These are phyloP conservation scores for Cryptomeria japonica DNA, from an alignment of 75 land plant species.

Conservation along the genomic window DNA sequence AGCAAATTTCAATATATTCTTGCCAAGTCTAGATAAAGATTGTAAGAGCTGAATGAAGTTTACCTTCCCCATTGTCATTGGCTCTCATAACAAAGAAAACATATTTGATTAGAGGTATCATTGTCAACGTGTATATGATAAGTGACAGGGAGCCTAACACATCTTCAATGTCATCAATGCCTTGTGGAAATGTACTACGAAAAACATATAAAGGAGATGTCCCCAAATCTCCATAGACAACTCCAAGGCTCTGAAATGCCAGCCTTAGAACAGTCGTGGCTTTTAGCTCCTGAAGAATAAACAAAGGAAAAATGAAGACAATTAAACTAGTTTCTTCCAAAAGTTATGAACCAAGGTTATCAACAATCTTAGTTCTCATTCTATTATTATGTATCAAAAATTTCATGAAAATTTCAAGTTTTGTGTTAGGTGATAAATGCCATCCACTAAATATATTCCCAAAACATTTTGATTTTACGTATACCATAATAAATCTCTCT, in stretches of 20 bases:
- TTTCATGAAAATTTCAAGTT: background rate
- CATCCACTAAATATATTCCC: background rate
- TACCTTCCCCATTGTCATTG: conserved; percentile 58
- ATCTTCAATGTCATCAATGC: conserved; percentile 25
- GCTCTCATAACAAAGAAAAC: conserved; percentile 46
- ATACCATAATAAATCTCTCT: background rate
- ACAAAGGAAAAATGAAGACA: background rate
- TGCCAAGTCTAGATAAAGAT: background rate
- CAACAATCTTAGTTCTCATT: background rate
- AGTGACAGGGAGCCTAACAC: conserved; percentile 43
- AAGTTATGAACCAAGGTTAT: background rate
- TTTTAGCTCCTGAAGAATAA: conserved; percentile 16
- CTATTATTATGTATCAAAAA: background rate
- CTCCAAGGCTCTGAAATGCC: conserved; percentile 22
- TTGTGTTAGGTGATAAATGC: background rate
- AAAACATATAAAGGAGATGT: conserved; percentile 38
- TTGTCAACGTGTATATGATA: conserved; percentile 40
- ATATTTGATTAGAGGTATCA: conserved; percentile 43
- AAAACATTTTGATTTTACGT: background rate
- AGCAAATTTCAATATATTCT: background rate
- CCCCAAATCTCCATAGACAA: conserved; percentile 37
- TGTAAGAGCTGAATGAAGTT: background rate
- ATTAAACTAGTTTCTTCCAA: background rate
- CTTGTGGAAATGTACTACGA: conserved; percentile 22
- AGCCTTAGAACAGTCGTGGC: conserved; percentile 8